These are phyloP conservation scores for Linnemannia exigua DNA, from an alignment of 192 early-diverging fungal genomes.

Conservation along the genomic window DNA sequence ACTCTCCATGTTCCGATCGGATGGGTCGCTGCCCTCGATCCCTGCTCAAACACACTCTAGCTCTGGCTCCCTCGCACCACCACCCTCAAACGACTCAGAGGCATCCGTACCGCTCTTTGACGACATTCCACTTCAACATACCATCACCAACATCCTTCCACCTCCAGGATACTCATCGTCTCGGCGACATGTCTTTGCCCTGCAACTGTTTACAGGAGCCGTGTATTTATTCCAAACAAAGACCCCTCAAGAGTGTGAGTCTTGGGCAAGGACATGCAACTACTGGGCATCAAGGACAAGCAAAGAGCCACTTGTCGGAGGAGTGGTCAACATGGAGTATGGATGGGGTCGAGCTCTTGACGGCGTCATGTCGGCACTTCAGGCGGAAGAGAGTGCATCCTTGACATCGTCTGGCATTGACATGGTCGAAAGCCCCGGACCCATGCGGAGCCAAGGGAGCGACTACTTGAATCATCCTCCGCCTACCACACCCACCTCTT, in stretches of 20 bases:
- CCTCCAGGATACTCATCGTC: slow-evolving; percentile 86
- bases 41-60: neutral
- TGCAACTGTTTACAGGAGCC: slow-evolving; percentile 85
- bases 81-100: slow-evolving; percentile 10
- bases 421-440: neutral
- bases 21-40: slow-evolving; percentile 39
- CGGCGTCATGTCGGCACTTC: neutral
- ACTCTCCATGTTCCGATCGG: slow-evolving; percentile 87
- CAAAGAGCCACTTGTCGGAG: slow-evolving; percentile 91
- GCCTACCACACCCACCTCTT: neutral
- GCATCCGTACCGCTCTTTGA: slow-evolving; percentile 41
- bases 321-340: slow-evolving; percentile 92
- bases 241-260: slow-evolving; percentile 76
- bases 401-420: neutral
- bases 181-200: slow-evolving; percentile 87
- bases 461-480: slow-evolving; percentile 7
- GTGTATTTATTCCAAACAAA: slow-evolving; percentile 92
- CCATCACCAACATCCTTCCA: slow-evolving; percentile 86
- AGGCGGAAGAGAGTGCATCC: slow-evolving; percentile 17
- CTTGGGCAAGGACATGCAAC: slow-evolving; percentile 93
- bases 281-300: slow-evolving; percentile 94
- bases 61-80: neutral
- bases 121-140: slow-evolving; percentile 78
- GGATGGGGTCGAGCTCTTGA: slow-evolving; percentile 83
- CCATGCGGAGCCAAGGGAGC: slow-evolving; percentile 3